Evolutionary conservation across 2,329 filamentous ascomycete genomes (phyloP), one percentile per base, ranked within the genome.

Genomic region (Cordyceps tenuipes): DNA sequence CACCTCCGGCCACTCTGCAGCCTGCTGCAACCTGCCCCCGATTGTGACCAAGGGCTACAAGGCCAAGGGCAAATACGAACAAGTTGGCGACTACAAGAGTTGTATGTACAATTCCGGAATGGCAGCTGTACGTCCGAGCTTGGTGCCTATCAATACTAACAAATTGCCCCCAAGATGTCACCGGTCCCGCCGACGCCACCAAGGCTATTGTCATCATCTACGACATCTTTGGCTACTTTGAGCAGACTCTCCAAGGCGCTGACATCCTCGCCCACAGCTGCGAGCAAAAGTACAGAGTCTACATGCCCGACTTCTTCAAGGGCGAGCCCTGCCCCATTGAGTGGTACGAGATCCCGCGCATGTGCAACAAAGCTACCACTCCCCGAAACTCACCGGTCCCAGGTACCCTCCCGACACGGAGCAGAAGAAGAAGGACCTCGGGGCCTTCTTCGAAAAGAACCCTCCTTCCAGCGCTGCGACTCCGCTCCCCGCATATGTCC

Each of bases 231-330:
- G 85, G 86, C 66, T 85, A 86, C 80, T 88, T 82, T 68, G 81
- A 83, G 26, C 87, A 90, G 73, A 86, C 86, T 3, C 63, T 89
- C 12, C 86, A 89, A 71, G 87, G 86, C 26, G 84, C 85, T 63
- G 87, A 90, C 67, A 89, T 84, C 65, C 75, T 88, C 26, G 78
- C 83, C 49, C 76, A 75, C 50, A 76, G 78, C 62, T 78, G 82
- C 67, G 69, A 76, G 72, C 80, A 75, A 73, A 84, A 89, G 69
- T 94, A 95, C 78, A 86, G 85, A 66, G 89, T 96, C 66, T 91
- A 92, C 75, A 92, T 97, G 64, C 92, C 92, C 31, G 92, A 97
- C 76, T 93, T 90, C 81, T 96, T 96, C 77, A 82, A 89, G 62
- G 91, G 90, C 71, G 80, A 83, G 65, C 88, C 90, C 2, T 75